These are phyloP conservation scores for Heliocybe sulcata DNA, from an alignment of 1,284 basidiomycete genomes.

Conservation along the genomic window DNA sequence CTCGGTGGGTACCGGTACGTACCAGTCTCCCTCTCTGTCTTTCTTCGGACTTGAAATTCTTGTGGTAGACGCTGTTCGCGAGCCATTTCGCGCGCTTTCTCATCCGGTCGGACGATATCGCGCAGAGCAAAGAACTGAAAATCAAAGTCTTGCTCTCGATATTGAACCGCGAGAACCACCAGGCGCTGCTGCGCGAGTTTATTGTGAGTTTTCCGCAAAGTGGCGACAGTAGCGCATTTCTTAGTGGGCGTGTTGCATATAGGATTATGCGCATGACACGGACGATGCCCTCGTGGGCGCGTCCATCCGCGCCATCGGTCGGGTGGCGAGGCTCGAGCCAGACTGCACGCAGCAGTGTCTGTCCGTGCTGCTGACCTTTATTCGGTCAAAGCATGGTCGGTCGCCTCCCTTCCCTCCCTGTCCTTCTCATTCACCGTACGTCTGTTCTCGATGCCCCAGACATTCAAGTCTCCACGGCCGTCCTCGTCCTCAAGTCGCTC, in stretches of 20 bases:
- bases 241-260: no score
- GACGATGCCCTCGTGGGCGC: conserved; percentile 65
- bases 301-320: conserved; percentile 74
- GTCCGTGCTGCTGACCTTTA: conserved; percentile 69
- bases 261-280: conserved; percentile 75
- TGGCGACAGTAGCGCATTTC: no score
- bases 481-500: conserved; percentile 79
- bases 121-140: conserved; percentile 65
- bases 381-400: conserved; percentile 67
- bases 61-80: conserved; percentile 35
- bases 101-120: conserved; percentile 59
- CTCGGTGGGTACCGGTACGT: conserved; percentile 56
- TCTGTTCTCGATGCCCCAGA: no score
- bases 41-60: neutral
- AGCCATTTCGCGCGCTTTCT: conserved; percentile 61
- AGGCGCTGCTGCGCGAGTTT: conserved; percentile 71
- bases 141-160: conserved; percentile 64
- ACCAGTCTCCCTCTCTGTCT: conserved; percentile 1
- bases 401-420: conserved; percentile 1
- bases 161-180: conserved; percentile 59
- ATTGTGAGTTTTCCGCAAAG: conserved; percentile 60
- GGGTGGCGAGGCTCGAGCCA: conserved; percentile 61
- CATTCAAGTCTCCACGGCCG: conserved; percentile 66
- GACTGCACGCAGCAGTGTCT: conserved; percentile 67
- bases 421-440: neutral